Base-by-base conservation (phyloP, 345 rosid species). In the Ceriops tagal region DNA sequence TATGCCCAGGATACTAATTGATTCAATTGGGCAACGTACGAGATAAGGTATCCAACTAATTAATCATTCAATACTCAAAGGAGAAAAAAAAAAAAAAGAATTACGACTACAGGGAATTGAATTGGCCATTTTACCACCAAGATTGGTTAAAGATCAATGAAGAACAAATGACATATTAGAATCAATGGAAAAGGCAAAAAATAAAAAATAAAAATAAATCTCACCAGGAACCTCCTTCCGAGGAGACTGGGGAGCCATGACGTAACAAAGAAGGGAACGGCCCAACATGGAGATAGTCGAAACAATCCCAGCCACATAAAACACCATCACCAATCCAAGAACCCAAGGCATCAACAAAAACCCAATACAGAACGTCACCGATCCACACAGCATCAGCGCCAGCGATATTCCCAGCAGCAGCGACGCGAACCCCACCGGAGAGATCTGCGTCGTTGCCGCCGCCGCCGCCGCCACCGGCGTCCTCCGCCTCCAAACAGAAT, bases 271-370 rank as follows among this genome's bases (percentile, higher is more conserved):
- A 15, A 92, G 69, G 0, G 91, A 83, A 62, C 91, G 86, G 1
- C 91, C 91, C 20, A 86, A 61, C 82, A 88, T 67, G 46, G 98
- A 90, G 65, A 95, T 74, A 5, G 86, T 65, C 6, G 99, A 84
- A 10, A 95, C 88, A 61, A 90, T 65, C 43, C 96, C 99, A 2
- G 84, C 99, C 58, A 92, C 88, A 59, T 90, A 92, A 49, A 92
- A 79, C 66, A 87, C 73, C 89, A 87, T 72, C 8, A 90, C 70
- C 67, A 95, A 81, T 68, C 93, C 93, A 1, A 95, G 53, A 61
- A 92, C 89, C 99, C 98, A 95, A 1, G 99, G 99, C 96, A 95
- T 85, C 89, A 95, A 63, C 73, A 95, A 77, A 64, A 95, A 87
- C 0, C 99, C 99, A n/a, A 95, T 87, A 65, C 92, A 92, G 83